These are phyloP conservation scores for Arthroderma sp. DNA, from an alignment of 2,329 filamentous ascomycete genomes.

Conservation along the genomic window DNA sequence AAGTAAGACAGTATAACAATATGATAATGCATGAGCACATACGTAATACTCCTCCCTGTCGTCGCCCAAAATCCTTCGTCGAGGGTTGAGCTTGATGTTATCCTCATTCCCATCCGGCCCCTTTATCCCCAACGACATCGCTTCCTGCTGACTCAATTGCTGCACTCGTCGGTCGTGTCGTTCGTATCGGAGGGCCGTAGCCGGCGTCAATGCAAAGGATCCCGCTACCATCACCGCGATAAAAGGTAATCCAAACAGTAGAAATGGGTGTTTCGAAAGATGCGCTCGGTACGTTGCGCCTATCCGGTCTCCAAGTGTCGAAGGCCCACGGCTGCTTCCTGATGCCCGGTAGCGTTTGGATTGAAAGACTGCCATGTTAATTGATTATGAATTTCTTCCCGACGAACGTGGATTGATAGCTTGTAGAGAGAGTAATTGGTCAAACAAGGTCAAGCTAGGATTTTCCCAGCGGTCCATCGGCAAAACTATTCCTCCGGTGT, in stretches of 20 bases:
- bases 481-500: slow-evolving; percentile 4
- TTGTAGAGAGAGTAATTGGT: not conserved
- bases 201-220: slow-evolving; percentile 87
- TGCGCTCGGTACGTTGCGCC: slow-evolving; percentile 63
- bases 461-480: not conserved
- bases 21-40: slow-evolving; percentile 11
- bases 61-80: slow-evolving; percentile 28
- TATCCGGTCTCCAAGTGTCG: slow-evolving; percentile 52
- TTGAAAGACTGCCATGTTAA: slow-evolving; percentile 49
- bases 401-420: not conserved
- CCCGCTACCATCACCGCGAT: slow-evolving; percentile 78
- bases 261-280: slow-evolving; percentile 70
- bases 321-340: slow-evolving; percentile 18
- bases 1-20: slow-evolving; percentile 1
- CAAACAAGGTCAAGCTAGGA: not conserved
- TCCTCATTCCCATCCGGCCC: slow-evolving; percentile 56
- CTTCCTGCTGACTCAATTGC: slow-evolving; percentile 74
- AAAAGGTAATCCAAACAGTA: slow-evolving; percentile 89
- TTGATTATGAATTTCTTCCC: not conserved
- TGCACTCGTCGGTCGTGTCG: slow-evolving; percentile 80
- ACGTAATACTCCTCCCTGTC: slow-evolving; percentile 37
- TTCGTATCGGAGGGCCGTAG: slow-evolving; percentile 87
- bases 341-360: slow-evolving; percentile 58
- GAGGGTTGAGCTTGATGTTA: slow-evolving; percentile 59
- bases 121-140: slow-evolving; percentile 61